Base-by-base conservation (phyloP, 1,284 basidiomycete genomes). In the Ganoderma multipileum region DNA sequence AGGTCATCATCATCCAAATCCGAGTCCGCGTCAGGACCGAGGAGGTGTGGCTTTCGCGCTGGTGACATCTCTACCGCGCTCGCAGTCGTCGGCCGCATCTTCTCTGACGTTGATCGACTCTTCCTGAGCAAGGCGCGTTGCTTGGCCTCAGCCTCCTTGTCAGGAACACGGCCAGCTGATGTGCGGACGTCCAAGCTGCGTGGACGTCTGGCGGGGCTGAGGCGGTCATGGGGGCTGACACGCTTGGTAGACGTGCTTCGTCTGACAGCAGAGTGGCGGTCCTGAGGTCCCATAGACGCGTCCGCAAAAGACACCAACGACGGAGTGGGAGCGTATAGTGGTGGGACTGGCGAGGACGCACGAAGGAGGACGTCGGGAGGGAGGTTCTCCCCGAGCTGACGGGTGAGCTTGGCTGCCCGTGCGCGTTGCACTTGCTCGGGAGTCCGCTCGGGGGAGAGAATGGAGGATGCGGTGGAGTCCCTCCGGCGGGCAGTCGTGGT, bases 401-500 rank as follows among this genome's bases (percentile, higher is more conserved):
- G 81, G 4, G 78, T 78, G 57, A 85, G 78, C 71, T 84, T 85
- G 18, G 81, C 81, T 60, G 81, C 74, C 57, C 82, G 80, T 36
- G 77, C 74, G 36, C 80, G 78, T 59, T 79, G 76, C 20, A 79
- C 50, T 61, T 76, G 77, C 69, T 77, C 76, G 3, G 67, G 74
- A 54, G 70, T 73, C 61, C 66, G 70, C 63, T 75, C 72, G 16
- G 71, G 61, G 36, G 65, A 52, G 57, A 72, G 68, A 41, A 71
- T 67, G n/a, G 68, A 74, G 38, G 73, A 75, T 41, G 75, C 65
- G 44, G 66, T 69, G 9, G 76, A 76, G 54, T 72, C 64, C 36
- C 65, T 61, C 30, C 67, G 42, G n/a, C 38, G 38, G 38, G 58
- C 58, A 8, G 58, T 60, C 36, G 58, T 39, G n/a, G 12, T 26